Conservation (phyloP, 2,329 filamentous ascomycete genomes). For the Nigrospora oryzae region DNA sequence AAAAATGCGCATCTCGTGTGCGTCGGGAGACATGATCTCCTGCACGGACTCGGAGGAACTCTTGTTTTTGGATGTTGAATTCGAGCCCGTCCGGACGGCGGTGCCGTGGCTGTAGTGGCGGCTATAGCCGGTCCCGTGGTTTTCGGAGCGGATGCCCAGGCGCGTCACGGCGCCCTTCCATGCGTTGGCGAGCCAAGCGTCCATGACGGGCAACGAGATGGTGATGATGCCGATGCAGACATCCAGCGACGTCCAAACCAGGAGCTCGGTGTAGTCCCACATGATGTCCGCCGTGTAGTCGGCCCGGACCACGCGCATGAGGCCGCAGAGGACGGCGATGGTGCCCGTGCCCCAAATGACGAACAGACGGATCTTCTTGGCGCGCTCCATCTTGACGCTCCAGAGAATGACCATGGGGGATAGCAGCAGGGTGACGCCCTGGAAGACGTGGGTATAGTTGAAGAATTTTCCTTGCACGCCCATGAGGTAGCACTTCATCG, state of each 20-base stretch:
- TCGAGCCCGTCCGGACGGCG: background rate
- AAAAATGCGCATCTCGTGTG: background rate
- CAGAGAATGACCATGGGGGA: conserved; percentile 25
- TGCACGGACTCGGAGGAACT: conserved; percentile 3
- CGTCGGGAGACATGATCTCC: conserved; percentile 1
- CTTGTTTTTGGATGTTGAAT: background rate
- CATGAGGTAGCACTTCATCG: conserved; percentile 11
- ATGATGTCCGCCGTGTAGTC: conserved; percentile 10
- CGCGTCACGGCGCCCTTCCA: conserved; percentile 6
- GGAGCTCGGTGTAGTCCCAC: conserved; percentile 17
- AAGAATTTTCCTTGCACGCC: conserved; percentile 13
- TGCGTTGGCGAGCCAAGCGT: conserved; percentile 14
- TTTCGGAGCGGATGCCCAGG: conserved; percentile 4
- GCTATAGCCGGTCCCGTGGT: background rate
- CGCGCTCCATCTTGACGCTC: conserved; percentile 19
- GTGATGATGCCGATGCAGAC: conserved; percentile 20
- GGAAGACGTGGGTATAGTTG: conserved; percentile 21
- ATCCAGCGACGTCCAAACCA: conserved; percentile 22
- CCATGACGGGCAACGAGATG: conserved; percentile 24
- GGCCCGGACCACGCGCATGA: conserved; percentile 17
- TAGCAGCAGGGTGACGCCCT: conserved; percentile 22
- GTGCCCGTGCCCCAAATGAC: conserved; percentile 21
- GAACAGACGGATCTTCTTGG: conserved; percentile 20
- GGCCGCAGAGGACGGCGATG: conserved; percentile 18
- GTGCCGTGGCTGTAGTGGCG: conserved; percentile 2